Conservation (phyloP, 2,329 filamentous ascomycete species). For the Stagonosporopsis tanaceti region DNA sequence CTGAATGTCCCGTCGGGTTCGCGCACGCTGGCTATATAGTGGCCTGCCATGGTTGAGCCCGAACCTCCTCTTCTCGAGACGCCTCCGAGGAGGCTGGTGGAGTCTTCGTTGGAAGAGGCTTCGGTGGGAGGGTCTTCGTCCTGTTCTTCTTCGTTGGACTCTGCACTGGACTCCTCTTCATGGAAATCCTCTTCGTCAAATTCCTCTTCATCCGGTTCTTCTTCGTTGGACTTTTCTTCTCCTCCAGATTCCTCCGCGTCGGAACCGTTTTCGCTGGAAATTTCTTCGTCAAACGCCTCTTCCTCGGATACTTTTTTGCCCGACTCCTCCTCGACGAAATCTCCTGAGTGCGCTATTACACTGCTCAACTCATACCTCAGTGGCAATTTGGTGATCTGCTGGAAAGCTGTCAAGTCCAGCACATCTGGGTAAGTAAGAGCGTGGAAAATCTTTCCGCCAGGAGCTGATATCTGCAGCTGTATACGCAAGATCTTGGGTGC, state of each 20-base stretch:
- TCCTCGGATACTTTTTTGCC: background rate
- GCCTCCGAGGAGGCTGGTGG: background rate
- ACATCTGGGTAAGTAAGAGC: background rate
- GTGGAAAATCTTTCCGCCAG: background rate
- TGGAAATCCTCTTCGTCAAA: background rate
- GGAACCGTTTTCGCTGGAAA: too few relatives aligned
- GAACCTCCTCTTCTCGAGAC: background rate
- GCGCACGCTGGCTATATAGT: slow-evolving; percentile 2
- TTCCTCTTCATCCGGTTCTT: background rate
- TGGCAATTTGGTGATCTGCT: background rate
- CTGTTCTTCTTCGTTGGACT: too few relatives aligned
- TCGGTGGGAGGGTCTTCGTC: too few relatives aligned
- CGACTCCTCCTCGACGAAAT: background rate
- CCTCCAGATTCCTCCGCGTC: too few relatives aligned
- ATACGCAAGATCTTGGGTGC: background rate
- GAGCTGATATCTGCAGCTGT: background rate
- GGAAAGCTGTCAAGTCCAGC: background rate
- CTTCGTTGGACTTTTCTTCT: too few relatives aligned
- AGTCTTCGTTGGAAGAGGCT: too few relatives aligned
- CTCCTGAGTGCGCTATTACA: background rate
- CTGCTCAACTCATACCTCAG: background rate
- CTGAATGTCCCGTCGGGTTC: background rate
- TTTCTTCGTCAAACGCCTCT: background rate
- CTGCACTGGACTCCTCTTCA: too few relatives aligned
- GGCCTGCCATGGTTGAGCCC: background rate